These are phyloP conservation scores for Monascus purpureus DNA, from an alignment of 495 filamentous ascomycete genomes.

Conservation along the genomic window DNA sequence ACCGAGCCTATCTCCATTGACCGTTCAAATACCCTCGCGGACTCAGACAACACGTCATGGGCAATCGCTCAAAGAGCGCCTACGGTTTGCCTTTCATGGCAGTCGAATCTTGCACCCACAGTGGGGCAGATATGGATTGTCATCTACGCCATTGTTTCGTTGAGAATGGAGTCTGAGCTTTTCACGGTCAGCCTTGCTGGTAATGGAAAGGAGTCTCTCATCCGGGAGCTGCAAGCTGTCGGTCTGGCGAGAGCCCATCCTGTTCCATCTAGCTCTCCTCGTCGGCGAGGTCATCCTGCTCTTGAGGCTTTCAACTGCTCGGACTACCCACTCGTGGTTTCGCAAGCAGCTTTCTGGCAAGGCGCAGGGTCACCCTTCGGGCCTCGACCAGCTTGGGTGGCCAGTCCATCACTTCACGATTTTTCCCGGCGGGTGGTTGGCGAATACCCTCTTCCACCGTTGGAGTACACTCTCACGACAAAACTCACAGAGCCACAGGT, in stretches of 20 bases:
- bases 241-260: slow-evolving; percentile 10
- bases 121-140: slow-evolving; percentile 42
- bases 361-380: slow-evolving; percentile 52
- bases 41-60: slow-evolving; percentile 24
- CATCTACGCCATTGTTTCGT: slow-evolving; percentile 31
- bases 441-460: slow-evolving; percentile 38
- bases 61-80: slow-evolving; percentile 21
- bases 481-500: slow-evolving; percentile 31
- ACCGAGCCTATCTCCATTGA: slow-evolving; percentile 8
- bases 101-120: slow-evolving; percentile 21
- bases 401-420: slow-evolving; percentile 21
- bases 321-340: slow-evolving; percentile 18
- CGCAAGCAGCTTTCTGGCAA: slow-evolving; percentile 45
- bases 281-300: neutral
- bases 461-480: slow-evolving; percentile 40
- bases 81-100: slow-evolving; percentile 15
- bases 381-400: slow-evolving; percentile 44
- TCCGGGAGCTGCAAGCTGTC: slow-evolving; percentile 8
- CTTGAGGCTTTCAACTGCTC: slow-evolving; percentile 14
- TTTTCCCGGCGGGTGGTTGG: slow-evolving; percentile 18
- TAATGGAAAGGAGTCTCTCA: slow-evolving; percentile 5
- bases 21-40: slow-evolving; percentile 5
- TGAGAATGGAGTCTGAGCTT: slow-evolving; percentile 7
- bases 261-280: slow-evolving; percentile 11
- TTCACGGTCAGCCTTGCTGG: slow-evolving; percentile 8